Evolutionary conservation across 768 basidiomycete genomes (phyloP).

Genomic region (Rhizopogon vesiculosus): DNA sequence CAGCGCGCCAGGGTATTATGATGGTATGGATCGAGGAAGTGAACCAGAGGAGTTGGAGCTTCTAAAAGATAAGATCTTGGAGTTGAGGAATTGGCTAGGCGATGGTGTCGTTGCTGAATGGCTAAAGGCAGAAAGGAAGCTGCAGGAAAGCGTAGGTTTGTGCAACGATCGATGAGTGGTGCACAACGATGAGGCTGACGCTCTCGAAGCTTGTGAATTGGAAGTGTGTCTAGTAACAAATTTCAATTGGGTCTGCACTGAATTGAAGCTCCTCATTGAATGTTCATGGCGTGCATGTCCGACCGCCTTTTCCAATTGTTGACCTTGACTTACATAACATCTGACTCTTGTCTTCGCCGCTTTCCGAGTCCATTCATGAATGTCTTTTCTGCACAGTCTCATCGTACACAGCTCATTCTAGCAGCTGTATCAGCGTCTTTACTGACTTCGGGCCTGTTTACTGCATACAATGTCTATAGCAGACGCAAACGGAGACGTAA

Average conservation of each 20-base stretch:
- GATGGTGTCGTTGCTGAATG: conserved; percentile 7
- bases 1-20: conserved; percentile 13
- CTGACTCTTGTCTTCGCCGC: background rate
- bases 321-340: background rate
- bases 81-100: conserved; percentile 11
- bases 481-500: conserved; percentile 45
- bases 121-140: conserved; percentile 12
- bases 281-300: too few relatives aligned
- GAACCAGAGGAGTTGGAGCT: conserved; percentile 15
- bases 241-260: too few relatives aligned
- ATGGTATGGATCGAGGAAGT: conserved; percentile 11
- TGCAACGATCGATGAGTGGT: background rate
- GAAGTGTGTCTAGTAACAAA: too few relatives aligned
- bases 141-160: background rate
- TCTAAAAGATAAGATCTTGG: conserved; percentile 7
- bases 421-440: conserved; percentile 63
- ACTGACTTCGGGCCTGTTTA: conserved; percentile 54
- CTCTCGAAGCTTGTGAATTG: too few relatives aligned
- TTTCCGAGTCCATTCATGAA: conserved; percentile 18
- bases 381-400: conserved; percentile 35
- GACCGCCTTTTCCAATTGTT: too few relatives aligned
- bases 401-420: conserved; percentile 59
- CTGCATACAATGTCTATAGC: conserved; percentile 49
- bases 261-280: too few relatives aligned
- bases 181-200: too few relatives aligned